These are phyloP conservation scores for Sporothrix euskadiensis DNA, from an alignment of 2,329 filamentous ascomycete genomes.

Conservation along the genomic window DNA sequence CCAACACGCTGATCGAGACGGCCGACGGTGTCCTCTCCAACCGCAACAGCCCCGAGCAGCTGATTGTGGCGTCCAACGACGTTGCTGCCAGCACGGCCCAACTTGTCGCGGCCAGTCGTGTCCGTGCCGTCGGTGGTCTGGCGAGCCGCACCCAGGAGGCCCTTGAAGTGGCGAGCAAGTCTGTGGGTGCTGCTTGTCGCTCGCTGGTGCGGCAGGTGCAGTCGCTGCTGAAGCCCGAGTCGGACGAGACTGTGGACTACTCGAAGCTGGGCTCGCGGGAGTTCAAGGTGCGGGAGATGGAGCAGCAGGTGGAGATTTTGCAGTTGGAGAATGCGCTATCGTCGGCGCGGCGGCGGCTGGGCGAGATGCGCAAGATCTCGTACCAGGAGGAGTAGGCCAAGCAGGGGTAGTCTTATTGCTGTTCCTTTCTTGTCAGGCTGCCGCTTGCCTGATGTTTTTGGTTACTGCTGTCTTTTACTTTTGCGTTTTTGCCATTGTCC, in stretches of 20 bases:
- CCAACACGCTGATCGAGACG: slow-evolving; percentile 95
- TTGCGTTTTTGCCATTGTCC: neutral
- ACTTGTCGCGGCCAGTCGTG: slow-evolving; percentile 89
- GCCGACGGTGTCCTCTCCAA: slow-evolving; percentile 92
- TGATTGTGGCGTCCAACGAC: slow-evolving; percentile 96
- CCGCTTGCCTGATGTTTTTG: neutral
- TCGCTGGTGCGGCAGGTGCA: slow-evolving; percentile 90
- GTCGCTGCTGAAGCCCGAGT: slow-evolving; percentile 84
- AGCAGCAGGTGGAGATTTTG: slow-evolving; percentile 98
- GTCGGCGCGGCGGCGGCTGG: slow-evolving; percentile 76
- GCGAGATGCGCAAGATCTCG: slow-evolving; percentile 97
- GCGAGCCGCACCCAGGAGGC: slow-evolving; percentile 96
- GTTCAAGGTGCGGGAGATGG: slow-evolving; percentile 99
- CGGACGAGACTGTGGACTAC: slow-evolving; percentile 85
- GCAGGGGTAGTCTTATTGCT: neutral
- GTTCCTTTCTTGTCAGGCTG: neutral
- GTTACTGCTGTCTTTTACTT: neutral
- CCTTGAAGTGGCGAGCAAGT: slow-evolving; percentile 87
- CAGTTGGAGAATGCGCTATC: slow-evolving; percentile 87
- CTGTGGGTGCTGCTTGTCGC: slow-evolving; percentile 85
- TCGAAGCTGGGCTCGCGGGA: slow-evolving; percentile 85
- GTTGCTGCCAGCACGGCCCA: slow-evolving; percentile 95
- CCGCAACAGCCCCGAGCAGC: slow-evolving; percentile 90
- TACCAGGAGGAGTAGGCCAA: slow-evolving; percentile 74
- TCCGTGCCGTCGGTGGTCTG: slow-evolving; percentile 81